Percentiles rank a stretch among this genome's conserved stretches.
These are phyloP conservation scores for Penicillium antarcticum DNA, from an alignment of 495 filamentous ascomycete genomes.

Conservation along the genomic window DNA sequence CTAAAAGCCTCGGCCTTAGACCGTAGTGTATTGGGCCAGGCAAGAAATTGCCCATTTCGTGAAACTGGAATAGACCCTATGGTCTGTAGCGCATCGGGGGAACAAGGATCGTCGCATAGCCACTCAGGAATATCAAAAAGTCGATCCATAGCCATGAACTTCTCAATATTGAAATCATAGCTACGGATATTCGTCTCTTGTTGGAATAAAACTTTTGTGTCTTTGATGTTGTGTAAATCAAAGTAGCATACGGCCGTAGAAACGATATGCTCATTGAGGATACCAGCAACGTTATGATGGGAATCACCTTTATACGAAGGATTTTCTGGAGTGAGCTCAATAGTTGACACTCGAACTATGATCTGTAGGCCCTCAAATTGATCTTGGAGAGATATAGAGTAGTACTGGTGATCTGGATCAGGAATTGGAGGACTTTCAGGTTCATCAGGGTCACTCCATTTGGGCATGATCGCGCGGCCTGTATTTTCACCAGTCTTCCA, in stretches of 20 bases:
- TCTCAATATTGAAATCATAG: constrained; percentile 4
- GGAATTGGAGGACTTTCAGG: neutral
- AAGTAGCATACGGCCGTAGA: constrained; percentile 5
- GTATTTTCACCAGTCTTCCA: constrained; percentile 8
- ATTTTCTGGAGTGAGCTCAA: constrained; percentile 10
- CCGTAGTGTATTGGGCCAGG: constrained; percentile 7
- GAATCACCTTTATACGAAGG: constrained; percentile 6
- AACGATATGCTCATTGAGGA: constrained; percentile 11
- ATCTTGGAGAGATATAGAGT: constrained; percentile 8
- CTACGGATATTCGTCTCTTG: neutral
- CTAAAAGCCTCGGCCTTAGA: constrained; percentile 4
- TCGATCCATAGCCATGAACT: neutral
- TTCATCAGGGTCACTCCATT: neutral
- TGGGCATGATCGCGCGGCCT: constrained; percentile 5
- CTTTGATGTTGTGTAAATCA: constrained; percentile 9
- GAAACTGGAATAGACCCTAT: constrained; percentile 6
- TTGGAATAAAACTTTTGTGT: constrained; percentile 6
- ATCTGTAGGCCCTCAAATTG: constrained; percentile 8
- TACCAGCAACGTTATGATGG: constrained; percentile 4
- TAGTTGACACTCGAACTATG: constrained; percentile 7
- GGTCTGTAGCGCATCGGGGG: constrained; percentile 4
- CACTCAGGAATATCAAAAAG: constrained; percentile 5
- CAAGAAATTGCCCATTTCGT: constrained; percentile 8
- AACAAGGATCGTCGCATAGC: neutral
- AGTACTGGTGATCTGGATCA: constrained; percentile 3